Evolutionary conservation across 2,329 filamentous ascomycete genomes (phyloP), one percentile per base, ranked within the genome.

Genomic region (Paecilomyces sp.): DNA sequence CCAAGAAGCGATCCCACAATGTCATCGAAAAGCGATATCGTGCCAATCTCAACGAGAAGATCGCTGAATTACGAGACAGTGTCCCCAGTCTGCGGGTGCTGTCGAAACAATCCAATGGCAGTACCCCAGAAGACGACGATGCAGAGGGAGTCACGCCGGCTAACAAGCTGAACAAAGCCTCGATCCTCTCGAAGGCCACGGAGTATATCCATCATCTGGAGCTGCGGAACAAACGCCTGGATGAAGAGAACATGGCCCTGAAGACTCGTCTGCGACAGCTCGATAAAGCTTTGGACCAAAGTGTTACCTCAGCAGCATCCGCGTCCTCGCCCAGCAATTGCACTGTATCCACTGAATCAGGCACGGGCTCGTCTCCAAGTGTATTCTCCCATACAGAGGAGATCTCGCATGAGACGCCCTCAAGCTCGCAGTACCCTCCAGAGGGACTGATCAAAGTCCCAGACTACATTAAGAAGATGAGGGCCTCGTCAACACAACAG

Each of bases 1-100:
- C 80, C 70, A 97, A 96, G 81, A 97, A 97, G 82, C 95, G 92
- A 33, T 92, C 93, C 1, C 93, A 97, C 77, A 97, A 97, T 75
- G 94, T 97, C 83, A 97, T 97, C 63, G 93, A 97, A 78, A 97
- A 97, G 81, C 83, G 93, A 65, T 97, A 97, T 75, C 88, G 93
- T 68, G 96, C 91, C 58, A 97, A 97, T 70, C 82, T 97, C 60
- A 97, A 97, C 71, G 93, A 97, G 72, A 97, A 97, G 79, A 97
- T 97, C 68, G 89, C 92, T 54, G 92, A 92, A 60, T 79, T 97
- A 62, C 84, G 92, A 67, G 92, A 97, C 73, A 96, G 91, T 70
- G 92, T 97, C 13, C 93, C 93, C 1, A 95, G 90, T 73, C 79
- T 97, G 60, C 86, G 92, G 55, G 90, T 92, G 66, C 91, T 92